Evolutionary conservation across 2,329 filamentous ascomycete species (phyloP).

Genomic region (Aspergillus brasiliensis): DNA sequence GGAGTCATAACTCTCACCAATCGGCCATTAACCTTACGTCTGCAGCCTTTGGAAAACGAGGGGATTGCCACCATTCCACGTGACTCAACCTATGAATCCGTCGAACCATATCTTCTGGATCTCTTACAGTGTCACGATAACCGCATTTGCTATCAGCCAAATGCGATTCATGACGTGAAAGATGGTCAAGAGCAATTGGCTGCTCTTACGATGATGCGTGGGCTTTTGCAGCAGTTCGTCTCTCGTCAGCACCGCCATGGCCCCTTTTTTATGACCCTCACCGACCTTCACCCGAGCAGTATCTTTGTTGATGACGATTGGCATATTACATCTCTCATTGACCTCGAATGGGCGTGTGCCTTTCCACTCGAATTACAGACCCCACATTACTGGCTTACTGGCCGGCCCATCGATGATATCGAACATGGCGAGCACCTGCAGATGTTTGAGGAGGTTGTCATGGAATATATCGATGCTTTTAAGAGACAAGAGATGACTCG

Average conservation of each 20-base stretch:
- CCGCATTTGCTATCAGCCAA: constrained; percentile 31
- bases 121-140: constrained; percentile 30
- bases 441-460: constrained; percentile 32
- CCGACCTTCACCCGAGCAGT: constrained; percentile 46
- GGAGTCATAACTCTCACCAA: constrained; percentile 26
- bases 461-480: constrained; percentile 24
- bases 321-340: constrained; percentile 38
- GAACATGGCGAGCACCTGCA: constrained; percentile 34
- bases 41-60: constrained; percentile 31
- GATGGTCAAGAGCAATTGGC: constrained; percentile 32
- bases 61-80: constrained; percentile 28
- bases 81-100: constrained; percentile 25
- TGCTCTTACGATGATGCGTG: constrained; percentile 33
- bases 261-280: constrained; percentile 40
- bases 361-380: constrained; percentile 31
- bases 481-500: constrained; percentile 22
- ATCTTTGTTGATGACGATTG: constrained; percentile 39
- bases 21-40: constrained; percentile 27
- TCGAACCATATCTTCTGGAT: constrained; percentile 30
- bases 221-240: constrained; percentile 27
- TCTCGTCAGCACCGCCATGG: constrained; percentile 34
- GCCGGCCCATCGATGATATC: constrained; percentile 19
- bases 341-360: constrained; percentile 40
- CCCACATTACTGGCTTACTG: constrained; percentile 33
- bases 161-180: constrained; percentile 27